Base-by-base conservation (phyloP, 176 grass and related monocot species). In the Oryza brachyantha region DNA sequence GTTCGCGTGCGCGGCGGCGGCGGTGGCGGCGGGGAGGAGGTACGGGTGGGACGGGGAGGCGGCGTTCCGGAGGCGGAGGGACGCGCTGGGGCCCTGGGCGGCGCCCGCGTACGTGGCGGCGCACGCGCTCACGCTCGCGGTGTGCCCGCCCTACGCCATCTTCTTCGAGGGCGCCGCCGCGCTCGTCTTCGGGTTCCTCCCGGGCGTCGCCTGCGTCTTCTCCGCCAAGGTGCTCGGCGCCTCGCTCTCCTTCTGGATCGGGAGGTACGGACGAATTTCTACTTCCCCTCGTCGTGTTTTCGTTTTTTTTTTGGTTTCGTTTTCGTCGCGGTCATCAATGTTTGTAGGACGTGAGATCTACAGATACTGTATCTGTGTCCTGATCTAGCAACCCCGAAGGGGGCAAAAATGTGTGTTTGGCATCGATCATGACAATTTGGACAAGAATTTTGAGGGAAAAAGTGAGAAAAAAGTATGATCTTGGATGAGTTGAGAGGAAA, bases 181-280 rank as follows among this genome's bases (percentile, higher is more conserved):
- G 28, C 80, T 99, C 1, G 28, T 98, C 77, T 95, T 98, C 84
- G 96, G 96, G 3, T 98, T 98, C 90, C 66, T 94, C 34, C 86
- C 96, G 0, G 96, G 85, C 75, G 92, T 98, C 21, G 61, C 89
- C 25, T 95, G 92, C 79, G 96, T 98, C 78, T 99, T 99, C 84
- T 79, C 88, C 46, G 96, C 96, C 85, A 99, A 99, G 86, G 72
- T 99, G 74, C 90, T 99, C 45, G 96, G 90, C 38, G 90, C 96
- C 2, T 98, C 96, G 5, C 88, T 99, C 61, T 99, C 96, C 70
- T 99, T 99, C 88, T 99, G 90, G 90, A 99, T 99, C 92, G 96
- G 96, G 80, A 89, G 96, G 92, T 98, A 9, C 17, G 21, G 52
- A 9, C 63, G 13, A 5, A n/a, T 24, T 55, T 24, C 19, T 22